A percentile compares a stretch with the other conserved stretches of the same genome.
Evolutionary conservation across 257 asterid genomes (phyloP).

Genomic region (Haberlea rhodopensis): DNA sequence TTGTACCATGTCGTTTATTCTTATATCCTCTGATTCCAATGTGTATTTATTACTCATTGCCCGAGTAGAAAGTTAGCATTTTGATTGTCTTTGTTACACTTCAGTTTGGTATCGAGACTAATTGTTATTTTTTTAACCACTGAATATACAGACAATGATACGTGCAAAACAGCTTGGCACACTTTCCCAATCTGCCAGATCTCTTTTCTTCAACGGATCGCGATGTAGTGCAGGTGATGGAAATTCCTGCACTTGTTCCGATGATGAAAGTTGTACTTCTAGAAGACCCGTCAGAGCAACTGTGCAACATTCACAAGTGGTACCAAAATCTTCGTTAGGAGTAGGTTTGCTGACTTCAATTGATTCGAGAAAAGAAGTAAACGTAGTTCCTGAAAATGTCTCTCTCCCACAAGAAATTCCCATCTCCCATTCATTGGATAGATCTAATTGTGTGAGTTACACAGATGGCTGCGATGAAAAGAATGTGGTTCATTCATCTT

Average conservation of each 20-base stretch:
- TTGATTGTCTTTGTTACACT: not conserved
- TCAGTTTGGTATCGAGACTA: not conserved
- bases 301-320: constrained; percentile 36
- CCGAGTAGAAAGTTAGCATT: not conserved
- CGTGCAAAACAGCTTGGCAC: constrained; percentile 84
- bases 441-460: constrained; percentile 41
- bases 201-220: constrained; percentile 67
- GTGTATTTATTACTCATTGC: not conserved
- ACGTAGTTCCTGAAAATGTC: constrained; percentile 23
- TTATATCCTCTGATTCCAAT: not conserved
- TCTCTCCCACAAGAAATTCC: constrained; percentile 36
- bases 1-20: not conserved
- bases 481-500: constrained; percentile 38
- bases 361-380: constrained; percentile 46
- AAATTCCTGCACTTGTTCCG: constrained; percentile 73
- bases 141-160: constrained; percentile 66
- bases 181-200: constrained; percentile 84
- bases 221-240: constrained; percentile 80
- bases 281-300: constrained; percentile 47
- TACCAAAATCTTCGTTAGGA: constrained; percentile 50
- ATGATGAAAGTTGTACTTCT: constrained; percentile 69
- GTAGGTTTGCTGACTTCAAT: constrained; percentile 44
- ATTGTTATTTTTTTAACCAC: not conserved
- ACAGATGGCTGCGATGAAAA: constrained; percentile 36
- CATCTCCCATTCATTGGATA: constrained; percentile 27